A percentile compares a stretch with the other conserved stretches of the same genome.
These are phyloP conservation scores for Candida golubevii DNA, from an alignment of 805 yeast species.

Conservation along the genomic window DNA sequence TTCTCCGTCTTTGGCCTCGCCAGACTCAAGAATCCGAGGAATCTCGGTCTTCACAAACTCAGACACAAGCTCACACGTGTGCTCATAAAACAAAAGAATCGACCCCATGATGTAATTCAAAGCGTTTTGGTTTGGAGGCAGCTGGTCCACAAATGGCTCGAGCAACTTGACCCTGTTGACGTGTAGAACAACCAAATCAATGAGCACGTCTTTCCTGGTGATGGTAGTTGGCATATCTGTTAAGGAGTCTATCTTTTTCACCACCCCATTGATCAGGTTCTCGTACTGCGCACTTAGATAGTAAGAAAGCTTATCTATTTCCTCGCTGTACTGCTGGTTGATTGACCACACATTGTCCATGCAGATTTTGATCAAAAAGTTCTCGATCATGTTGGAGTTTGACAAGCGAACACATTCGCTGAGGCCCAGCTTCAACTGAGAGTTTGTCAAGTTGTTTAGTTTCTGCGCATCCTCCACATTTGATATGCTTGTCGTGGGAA, in stretches of 20 bases:
- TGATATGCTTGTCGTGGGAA: constrained; percentile 20
- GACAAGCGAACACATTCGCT: constrained; percentile 47
- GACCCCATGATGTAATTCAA: constrained; percentile 36
- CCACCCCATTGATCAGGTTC: constrained; percentile 10
- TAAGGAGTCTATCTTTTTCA: constrained; percentile 18
- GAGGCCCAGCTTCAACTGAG: constrained; percentile 42
- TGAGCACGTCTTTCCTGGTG: constrained; percentile 32
- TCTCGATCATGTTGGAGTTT: constrained; percentile 48
- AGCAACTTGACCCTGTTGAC: constrained; percentile 49
- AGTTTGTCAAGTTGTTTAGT: constrained; percentile 19
- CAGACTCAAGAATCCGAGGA: constrained; percentile 8
- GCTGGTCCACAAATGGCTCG: constrained; percentile 46
- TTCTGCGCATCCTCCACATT: constrained; percentile 5
- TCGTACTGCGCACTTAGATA: constrained; percentile 15
- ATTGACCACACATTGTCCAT: constrained; percentile 38
- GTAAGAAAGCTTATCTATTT: constrained; percentile 34
- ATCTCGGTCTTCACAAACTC: constrained; percentile 11
- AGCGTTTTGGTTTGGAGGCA: constrained; percentile 26
- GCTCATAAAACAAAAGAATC: constrained; percentile 26
- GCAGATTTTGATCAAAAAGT: constrained; percentile 44
- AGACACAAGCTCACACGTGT: constrained; percentile 11
- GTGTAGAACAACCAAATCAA: constrained; percentile 45
- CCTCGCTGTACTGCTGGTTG: constrained; percentile 40
- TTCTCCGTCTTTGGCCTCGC: constrained; percentile 6
- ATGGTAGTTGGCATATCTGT: constrained; percentile 21